Evolutionary conservation across 306 rosid species (phyloP), one percentile per base, ranked within the genome.

Genomic region (Heteromeles arbutifolia): DNA sequence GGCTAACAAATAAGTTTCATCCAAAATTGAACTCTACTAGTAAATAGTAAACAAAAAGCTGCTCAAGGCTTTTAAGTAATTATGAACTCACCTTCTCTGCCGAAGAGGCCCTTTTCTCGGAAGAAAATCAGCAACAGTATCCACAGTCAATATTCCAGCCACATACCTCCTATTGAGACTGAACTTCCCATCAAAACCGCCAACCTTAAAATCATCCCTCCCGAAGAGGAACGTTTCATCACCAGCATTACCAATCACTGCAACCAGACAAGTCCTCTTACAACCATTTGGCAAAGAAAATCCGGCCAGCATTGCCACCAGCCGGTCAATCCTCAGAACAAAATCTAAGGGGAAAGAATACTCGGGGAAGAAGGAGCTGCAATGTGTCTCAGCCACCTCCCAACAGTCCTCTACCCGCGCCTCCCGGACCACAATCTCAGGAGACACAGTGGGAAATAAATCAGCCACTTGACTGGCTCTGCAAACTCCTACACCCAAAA

Each of bases 341-440:
- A 92, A 92, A 77, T 92, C 96, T 71, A 96, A 78, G 15, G 99
- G 99, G 84, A 96, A 96, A 15, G 88, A 78, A 78, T 92, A 92
- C 14, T 84, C 92, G 6, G 97, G 99, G 87, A 90, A 96, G 91
- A 96, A 96, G 41, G 97, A 92, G 86, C 99, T 92, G 93, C 99
- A 96, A 72, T 92, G 99, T 75, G 96, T 96, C 91, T 96, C 98
- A 25, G 98, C 99, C 79, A 96, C 99, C 87, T 90, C 99, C 99
- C 99, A 96, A 78, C 91, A 90, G 82, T 96, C 99, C 88, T 89
- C 96, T 65, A 96, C 67, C 82, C 99, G 85, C 0, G 99, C 99
- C 87, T 96, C 97, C 52, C 99, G 85, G 15, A 96, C 98, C 14
- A 83, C 88, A 56, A 96, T 84, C 73, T 89, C 91, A 0, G 98